Base-by-base conservation (phyloP, 2,329 filamentous ascomycete species). In the Canariomyces notabilis region DNA sequence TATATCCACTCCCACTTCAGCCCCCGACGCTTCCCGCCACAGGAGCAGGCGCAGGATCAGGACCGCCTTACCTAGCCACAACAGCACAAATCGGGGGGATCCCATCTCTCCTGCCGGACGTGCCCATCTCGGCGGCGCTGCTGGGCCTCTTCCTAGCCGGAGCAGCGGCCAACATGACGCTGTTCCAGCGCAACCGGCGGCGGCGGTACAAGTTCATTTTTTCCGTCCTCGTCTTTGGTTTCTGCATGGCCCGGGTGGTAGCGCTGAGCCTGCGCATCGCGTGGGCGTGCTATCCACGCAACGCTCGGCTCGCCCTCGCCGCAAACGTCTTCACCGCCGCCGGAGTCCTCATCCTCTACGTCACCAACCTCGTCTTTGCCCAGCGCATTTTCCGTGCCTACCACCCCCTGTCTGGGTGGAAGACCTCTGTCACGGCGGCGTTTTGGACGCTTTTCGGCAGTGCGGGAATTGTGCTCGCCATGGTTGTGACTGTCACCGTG, bases 351-450 rank as follows among this genome's bases (percentile, higher is more conserved):
- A 65, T 94, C 6, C 69, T 94, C 20, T 91, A 87, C 64, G 67
- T 91, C 57, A 70, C 89, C 65, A 93, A 95, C 67, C 67, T 94
- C 34, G 68, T 93, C 58, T 87, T 90, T 60, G 68, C 83, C 0
- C 86, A 89, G 65, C 81, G 89, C 37, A 74, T 95, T 20, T 65
- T 93, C 15, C 77, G 89, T 44, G 84, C 85, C 4, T 77, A 80
- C 37, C 85, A 90, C 59, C 87, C 87, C 0, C 60, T 63, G 2
- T 61, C 88, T 23, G 88, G 87, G 48, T 91, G 87, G 87, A 74
- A 77, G 51, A 71, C 66, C 19, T 57, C 66, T 2, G 70, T 79
- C 19, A 71, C 70, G 2, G 53, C 70, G 16, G 46, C 65, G 20
- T 84, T 89, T 64, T 76, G 73, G 50, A 59, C 71, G 21, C 62